phyloP scores from a whole-genome alignment of 331 rosid species.

The Quercus phellos region DNA sequence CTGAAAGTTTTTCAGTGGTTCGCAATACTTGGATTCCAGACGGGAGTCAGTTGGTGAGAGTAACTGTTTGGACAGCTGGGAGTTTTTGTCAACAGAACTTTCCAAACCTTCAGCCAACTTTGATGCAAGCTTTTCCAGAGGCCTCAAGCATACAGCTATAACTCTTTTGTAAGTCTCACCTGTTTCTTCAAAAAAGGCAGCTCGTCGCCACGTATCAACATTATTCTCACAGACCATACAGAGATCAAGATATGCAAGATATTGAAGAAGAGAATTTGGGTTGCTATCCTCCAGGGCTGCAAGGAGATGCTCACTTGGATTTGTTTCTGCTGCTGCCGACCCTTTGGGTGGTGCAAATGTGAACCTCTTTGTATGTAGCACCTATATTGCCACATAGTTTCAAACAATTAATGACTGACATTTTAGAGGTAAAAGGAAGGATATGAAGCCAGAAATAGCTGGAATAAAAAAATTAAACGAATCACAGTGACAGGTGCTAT shows the following conservation, averaged over 20 bases:
- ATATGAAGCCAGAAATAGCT: not conserved
- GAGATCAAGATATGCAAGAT: conserved; percentile 96
- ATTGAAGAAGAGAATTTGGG: conserved; percentile 72
- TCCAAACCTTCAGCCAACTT: conserved; percentile 60
- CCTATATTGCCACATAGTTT: conserved; percentile 45
- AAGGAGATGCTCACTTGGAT: conserved; percentile 91
- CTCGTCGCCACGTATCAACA: conserved; percentile 90
- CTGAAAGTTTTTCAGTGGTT: conserved; percentile 68
- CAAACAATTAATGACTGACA: conserved; percentile 12
- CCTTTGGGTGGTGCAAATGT: conserved; percentile 94
- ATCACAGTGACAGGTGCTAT: not conserved
- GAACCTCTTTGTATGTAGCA: conserved; percentile 77
- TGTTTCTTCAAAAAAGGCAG: conserved; percentile 93
- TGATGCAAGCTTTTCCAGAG: conserved; percentile 72
- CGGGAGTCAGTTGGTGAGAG: conserved; percentile 55
- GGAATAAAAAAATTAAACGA: not conserved
- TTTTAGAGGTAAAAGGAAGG: conserved; percentile 9
- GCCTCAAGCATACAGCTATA: conserved; percentile 69
- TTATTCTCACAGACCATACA: conserved; percentile 90
- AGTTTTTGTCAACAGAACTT: conserved; percentile 43
- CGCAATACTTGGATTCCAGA: conserved; percentile 41
- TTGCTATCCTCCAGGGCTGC: conserved; percentile 84
- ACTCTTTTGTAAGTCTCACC: conserved; percentile 91
- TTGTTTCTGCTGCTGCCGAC: conserved; percentile 98
- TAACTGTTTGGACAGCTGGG: conserved; percentile 62